Evolutionary conservation across 2,329 filamentous ascomycete species (phyloP).

Genomic region (Fusarium sambucinum): DNA sequence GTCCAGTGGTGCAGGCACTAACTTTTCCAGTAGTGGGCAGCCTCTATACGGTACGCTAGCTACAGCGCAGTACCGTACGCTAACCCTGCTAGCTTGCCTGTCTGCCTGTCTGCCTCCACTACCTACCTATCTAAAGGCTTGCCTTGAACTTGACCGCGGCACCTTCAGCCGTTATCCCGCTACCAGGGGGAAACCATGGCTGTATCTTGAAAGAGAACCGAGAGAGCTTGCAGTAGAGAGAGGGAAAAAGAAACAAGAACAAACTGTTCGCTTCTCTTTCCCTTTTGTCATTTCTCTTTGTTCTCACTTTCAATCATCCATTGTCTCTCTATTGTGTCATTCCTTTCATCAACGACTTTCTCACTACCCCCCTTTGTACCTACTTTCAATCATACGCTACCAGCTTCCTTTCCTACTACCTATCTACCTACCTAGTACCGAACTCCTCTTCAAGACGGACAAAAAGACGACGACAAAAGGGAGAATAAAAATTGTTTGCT

Average conservation of each 20-base stretch:
- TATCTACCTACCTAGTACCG: not conserved
- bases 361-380: not conserved
- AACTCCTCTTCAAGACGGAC: not conserved
- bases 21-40: not conserved
- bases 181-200: slow-evolving; percentile 27
- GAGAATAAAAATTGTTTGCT: slow-evolving; percentile 37
- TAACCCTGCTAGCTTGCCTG: not conserved
- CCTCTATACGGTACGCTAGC: slow-evolving; percentile 3
- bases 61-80: slow-evolving; percentile 2
- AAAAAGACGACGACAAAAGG: slow-evolving; percentile 8
- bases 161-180: slow-evolving; percentile 38
- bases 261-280: slow-evolving; percentile 17
- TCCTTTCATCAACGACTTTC: slow-evolving; percentile 10
- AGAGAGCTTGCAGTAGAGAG: slow-evolving; percentile 10
- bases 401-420: slow-evolving; percentile 7
- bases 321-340: slow-evolving; percentile 13
- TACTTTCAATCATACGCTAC: not conserved
- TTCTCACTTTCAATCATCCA: slow-evolving; percentile 1
- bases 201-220: slow-evolving; percentile 10
- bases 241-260: slow-evolving; percentile 10
- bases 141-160: slow-evolving; percentile 32
- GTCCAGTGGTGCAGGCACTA: slow-evolving; percentile 1
- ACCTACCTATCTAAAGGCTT: not conserved
- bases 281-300: slow-evolving; percentile 17
- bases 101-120: not conserved